Percentiles rank a stretch among this genome's conserved stretches.
These are phyloP conservation scores for Ailanthus altissimus DNA, from an alignment of 345 rosid species.

Conservation along the genomic window DNA sequence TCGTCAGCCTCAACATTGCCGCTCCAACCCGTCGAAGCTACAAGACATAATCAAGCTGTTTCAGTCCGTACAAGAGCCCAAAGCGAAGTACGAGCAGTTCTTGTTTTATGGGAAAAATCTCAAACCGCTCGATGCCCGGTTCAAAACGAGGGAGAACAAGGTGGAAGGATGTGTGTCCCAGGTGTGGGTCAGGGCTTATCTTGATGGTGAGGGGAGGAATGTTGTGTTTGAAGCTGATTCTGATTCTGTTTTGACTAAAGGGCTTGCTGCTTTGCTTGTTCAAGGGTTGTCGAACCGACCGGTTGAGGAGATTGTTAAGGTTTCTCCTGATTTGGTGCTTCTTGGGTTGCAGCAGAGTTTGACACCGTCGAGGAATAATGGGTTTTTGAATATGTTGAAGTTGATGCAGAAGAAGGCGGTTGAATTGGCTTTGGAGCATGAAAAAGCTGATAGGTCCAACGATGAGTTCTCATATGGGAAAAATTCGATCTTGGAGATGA, in stretches of 20 bases:
- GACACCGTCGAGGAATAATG: conserved; percentile 85
- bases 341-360: conserved; percentile 88
- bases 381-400: conserved; percentile 88
- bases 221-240: conserved; percentile 91
- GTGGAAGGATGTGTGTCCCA: conserved; percentile 94
- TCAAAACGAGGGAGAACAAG: conserved; percentile 76
- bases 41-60: conserved; percentile 78
- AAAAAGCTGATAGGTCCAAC: conserved; percentile 30
- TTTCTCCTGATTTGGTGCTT: conserved; percentile 73
- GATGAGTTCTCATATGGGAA: background rate
- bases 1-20: conserved; percentile 40
- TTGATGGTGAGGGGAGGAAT: conserved; percentile 51
- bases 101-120: conserved; percentile 76
- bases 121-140: conserved; percentile 64
- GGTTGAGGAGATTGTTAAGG: conserved; percentile 66
- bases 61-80: conserved; percentile 76
- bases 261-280: conserved; percentile 89
- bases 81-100: conserved; percentile 84
- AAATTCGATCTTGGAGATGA: background rate
- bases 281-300: conserved; percentile 78
- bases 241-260: conserved; percentile 80
- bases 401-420: conserved; percentile 90
- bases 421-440: conserved; percentile 44
- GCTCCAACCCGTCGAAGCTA: conserved; percentile 73
- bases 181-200: conserved; percentile 93